These are phyloP conservation scores for Davidsoniella eucalypti DNA, from an alignment of 2,329 filamentous ascomycete species.

Conservation along the genomic window DNA sequence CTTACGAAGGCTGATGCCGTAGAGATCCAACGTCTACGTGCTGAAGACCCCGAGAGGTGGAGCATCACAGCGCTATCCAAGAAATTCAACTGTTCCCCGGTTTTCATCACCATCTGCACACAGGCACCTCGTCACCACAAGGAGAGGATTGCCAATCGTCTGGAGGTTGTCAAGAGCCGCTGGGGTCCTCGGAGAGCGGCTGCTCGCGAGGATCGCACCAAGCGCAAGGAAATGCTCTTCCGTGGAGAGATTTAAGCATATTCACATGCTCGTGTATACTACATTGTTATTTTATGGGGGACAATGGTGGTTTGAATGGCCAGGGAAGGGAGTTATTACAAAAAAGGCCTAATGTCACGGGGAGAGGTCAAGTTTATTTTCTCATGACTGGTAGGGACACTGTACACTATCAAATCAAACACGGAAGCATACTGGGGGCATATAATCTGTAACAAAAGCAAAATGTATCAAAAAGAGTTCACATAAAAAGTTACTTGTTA, in stretches of 20 bases:
- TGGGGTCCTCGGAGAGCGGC: constrained; percentile 40
- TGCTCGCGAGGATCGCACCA: constrained; percentile 38
- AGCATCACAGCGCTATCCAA: constrained; percentile 34
- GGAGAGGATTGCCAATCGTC: constrained; percentile 26
- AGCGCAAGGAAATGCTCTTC: constrained; percentile 36
- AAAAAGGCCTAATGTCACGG: background rate
- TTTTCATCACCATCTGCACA: constrained; percentile 43
- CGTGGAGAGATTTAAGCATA: constrained; percentile 31
- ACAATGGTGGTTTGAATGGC: too few species aligned
- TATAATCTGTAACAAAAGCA: too few species aligned
- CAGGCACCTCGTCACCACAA: constrained; percentile 32
- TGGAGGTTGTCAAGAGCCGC: constrained; percentile 32
- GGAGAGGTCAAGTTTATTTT: background rate
- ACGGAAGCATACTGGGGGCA: too few species aligned
- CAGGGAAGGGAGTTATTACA: too few species aligned
- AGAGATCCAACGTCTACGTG: constrained; percentile 41
- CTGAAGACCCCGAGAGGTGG: constrained; percentile 37
- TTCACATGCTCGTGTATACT: background rate
- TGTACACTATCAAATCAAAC: constrained; percentile 8
- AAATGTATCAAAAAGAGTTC: too few species aligned
- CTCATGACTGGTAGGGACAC: constrained; percentile 3
- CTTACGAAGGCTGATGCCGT: constrained; percentile 37
- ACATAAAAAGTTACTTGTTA: too few species aligned
- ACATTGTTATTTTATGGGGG: background rate
- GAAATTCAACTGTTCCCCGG: constrained; percentile 37